Evolutionary conservation across 345 rosid species (phyloP), one percentile per base, ranked within the genome.

Genomic region (Moringa oleifera): DNA sequence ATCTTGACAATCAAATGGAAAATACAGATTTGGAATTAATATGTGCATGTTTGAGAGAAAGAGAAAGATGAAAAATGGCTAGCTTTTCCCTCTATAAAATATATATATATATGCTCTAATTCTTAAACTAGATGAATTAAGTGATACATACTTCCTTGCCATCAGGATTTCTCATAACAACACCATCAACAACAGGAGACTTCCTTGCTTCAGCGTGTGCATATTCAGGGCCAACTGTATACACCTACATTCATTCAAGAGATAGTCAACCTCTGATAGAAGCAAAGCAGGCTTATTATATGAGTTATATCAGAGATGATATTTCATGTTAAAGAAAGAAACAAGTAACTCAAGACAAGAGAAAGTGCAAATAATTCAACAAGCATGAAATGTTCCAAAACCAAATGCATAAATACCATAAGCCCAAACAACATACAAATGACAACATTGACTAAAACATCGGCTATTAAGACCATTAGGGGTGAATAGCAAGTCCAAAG

Each of bases 181-280:
- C 99, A 63, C 99, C 99, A 79, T 95, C 99, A 56, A 95, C 99
- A 77, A 95, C 99, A 15, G 99, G 99, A 69, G 99, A 95, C 77
- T 95, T 95, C 80, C 99, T 89, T 55, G 99, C 99, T 77, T 95
- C 97, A 53, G 99, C 99, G 67, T 95, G 99, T 25, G 99, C 98
- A 75, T 95, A 95, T 71, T 95, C 99, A 55, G 99, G 86, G 62
- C 98, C 99, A 75, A 91, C 99, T 6, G 98, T 95, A 59, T 95
- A 95, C 25, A 95, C 99, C 99, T 94, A 67, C 18, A 75, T 66
- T 68, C 68, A 87, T 60, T 59, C 52, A 47, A 64, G 68, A 64
- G 46, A 67, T 18, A 62, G 61, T 60, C 46, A 60, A 63, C 10
- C 58, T 56, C 52, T 71, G 18, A 20, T 58, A 73, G 55, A 69